These are phyloP conservation scores for Elongisporangium senticosum DNA, from an alignment of 352 stramenopile species.

Conservation along the genomic window DNA sequence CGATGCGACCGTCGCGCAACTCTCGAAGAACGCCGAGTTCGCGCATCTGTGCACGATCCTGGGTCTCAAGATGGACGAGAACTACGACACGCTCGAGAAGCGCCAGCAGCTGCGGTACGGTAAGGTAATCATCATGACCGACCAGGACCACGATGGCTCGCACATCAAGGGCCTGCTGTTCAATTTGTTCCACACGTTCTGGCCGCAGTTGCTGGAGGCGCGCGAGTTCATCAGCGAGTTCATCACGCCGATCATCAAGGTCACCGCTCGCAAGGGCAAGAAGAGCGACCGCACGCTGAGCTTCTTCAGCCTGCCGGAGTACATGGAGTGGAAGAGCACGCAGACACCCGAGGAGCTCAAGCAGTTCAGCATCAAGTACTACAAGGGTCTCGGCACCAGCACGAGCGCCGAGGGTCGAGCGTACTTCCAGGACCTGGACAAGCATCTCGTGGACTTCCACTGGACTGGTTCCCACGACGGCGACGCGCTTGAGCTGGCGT, in stretches of 20 bases:
- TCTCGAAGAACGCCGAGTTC: constrained; percentile 94
- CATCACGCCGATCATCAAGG: constrained; percentile 99
- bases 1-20: constrained; percentile 74
- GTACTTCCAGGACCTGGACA: constrained; percentile 96
- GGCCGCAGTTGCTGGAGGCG: constrained; percentile 94
- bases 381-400: constrained; percentile 98
- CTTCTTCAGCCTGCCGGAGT: constrained; percentile 98
- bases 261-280: constrained; percentile 75
- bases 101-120: constrained; percentile 93
- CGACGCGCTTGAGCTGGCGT: constrained; percentile 98
- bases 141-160: constrained; percentile 98
- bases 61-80: constrained; percentile 94
- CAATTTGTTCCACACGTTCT: constrained; percentile 99
- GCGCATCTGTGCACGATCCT: constrained; percentile 97
- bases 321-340: constrained; percentile 92
- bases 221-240: constrained; percentile 98
- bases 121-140: constrained; percentile 99
- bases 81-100: constrained; percentile 92
- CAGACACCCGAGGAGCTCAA: constrained; percentile 49
- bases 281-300: constrained; percentile 52
- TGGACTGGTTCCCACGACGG: constrained; percentile 67
- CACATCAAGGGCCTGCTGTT: constrained; percentile 99
- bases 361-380: constrained; percentile 98
- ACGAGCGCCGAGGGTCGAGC: constrained; percentile 96
- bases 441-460: constrained; percentile 92